Conservation (phyloP, 192 early-diverging fungal genomes). For the Podila horticola region DNA sequence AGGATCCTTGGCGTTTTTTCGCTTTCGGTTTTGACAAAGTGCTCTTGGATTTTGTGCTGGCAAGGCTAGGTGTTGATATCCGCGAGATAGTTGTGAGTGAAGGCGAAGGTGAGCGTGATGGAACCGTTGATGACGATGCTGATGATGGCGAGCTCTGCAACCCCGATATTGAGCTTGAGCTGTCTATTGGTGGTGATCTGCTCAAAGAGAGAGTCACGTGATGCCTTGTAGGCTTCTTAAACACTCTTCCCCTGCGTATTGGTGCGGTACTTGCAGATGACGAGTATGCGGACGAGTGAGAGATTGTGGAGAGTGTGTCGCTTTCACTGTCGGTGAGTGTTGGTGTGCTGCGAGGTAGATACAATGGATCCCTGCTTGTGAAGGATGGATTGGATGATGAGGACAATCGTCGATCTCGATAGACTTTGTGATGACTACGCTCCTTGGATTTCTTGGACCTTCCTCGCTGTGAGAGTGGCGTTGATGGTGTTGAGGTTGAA, state of each 20-base stretch:
- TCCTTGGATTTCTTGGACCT: background rate
- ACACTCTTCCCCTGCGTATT: constrained; percentile 27
- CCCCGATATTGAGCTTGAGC: background rate
- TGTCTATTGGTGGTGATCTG: background rate
- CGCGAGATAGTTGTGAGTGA: background rate
- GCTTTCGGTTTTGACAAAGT: background rate
- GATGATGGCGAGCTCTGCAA: background rate
- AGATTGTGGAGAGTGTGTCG: constrained; percentile 24
- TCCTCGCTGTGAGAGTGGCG: too few species aligned
- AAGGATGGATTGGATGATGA: constrained; percentile 1
- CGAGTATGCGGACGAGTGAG: constrained; percentile 31
- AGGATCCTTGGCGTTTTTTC: background rate
- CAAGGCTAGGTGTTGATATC: background rate
- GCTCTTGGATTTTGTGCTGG: background rate
- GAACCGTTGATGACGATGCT: background rate
- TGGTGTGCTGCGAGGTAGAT: background rate
- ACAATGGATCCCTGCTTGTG: background rate
- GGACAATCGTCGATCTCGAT: background rate
- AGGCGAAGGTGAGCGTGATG: background rate
- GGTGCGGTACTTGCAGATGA: constrained; percentile 35
- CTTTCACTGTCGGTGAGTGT: constrained; percentile 23
- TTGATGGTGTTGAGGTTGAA: too few species aligned
- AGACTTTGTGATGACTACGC: background rate
- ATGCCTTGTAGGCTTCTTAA: background rate
- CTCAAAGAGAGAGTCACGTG: background rate